Evolutionary conservation across 106 monocot genomes (phyloP).

Genomic region (Dioscorea alata): DNA sequence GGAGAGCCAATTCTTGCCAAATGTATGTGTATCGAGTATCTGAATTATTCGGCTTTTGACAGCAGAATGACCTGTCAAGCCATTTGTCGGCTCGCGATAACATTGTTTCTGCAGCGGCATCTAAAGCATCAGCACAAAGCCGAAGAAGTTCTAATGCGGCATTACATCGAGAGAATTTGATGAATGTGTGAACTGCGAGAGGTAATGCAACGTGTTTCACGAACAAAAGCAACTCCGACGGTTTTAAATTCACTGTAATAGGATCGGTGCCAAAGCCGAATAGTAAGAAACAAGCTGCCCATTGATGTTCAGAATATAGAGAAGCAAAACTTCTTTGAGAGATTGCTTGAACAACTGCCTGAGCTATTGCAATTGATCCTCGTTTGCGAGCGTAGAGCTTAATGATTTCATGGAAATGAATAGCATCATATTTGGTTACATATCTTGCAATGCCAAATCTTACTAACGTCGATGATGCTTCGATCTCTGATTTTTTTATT

Average conservation of each 20-base stretch:
- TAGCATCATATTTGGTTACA: constrained; percentile 24
- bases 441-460: constrained; percentile 77
- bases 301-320: constrained; percentile 56
- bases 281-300: constrained; percentile 81
- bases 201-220: constrained; percentile 73
- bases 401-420: constrained; percentile 39
- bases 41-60: constrained; percentile 42
- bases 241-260: constrained; percentile 62
- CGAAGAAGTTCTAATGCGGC: constrained; percentile 84
- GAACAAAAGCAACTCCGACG: constrained; percentile 67
- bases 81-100: constrained; percentile 64
- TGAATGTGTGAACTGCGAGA: constrained; percentile 68
- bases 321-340: constrained; percentile 23
- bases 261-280: constrained; percentile 94
- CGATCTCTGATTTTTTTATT: constrained; percentile 60
- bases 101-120: constrained; percentile 86
- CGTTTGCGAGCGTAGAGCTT: constrained; percentile 22
- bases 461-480: constrained; percentile 70
- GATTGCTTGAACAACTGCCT: constrained; percentile 47
- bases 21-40: constrained; percentile 56
- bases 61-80: constrained; percentile 42
- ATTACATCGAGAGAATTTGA: constrained; percentile 74
- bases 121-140: constrained; percentile 79
- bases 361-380: constrained; percentile 42
- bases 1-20: constrained; percentile 88